These are phyloP conservation scores for Podila minutissima DNA, from an alignment of 192 early-diverging fungal genomes.

Conservation along the genomic window DNA sequence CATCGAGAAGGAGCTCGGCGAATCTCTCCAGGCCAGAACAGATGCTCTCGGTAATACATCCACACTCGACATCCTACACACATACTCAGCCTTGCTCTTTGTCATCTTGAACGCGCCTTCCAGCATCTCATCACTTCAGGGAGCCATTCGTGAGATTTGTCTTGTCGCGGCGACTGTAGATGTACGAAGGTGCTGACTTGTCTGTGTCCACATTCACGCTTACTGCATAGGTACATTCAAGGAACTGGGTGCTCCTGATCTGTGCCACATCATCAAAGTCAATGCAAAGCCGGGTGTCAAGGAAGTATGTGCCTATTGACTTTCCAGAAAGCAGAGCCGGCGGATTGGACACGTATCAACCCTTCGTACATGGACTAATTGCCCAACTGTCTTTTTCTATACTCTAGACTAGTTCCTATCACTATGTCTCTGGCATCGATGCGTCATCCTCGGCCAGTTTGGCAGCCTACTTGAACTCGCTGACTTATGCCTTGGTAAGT, in stretches of 20 bases:
- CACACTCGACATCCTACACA: conserved; percentile 1
- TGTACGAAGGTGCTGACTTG: not conserved
- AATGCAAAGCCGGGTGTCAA: conserved; percentile 83
- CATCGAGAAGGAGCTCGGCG: conserved; percentile 93
- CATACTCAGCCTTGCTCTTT: too few relatives aligned
- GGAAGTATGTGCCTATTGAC: conserved; percentile 63
- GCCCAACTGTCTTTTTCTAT: not conserved
- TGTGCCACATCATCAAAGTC: conserved; percentile 95
- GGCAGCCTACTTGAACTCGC: conserved; percentile 97
- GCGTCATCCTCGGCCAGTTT: conserved; percentile 94
- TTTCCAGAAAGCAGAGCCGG: not conserved
- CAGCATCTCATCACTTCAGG: not conserved
- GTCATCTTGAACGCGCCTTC: too few relatives aligned
- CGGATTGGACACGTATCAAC: not conserved
- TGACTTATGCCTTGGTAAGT: conserved; percentile 88
- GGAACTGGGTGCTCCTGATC: conserved; percentile 97
- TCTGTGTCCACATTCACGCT: not conserved
- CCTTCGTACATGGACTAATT: not conserved
- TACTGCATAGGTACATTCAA: conserved; percentile 73
- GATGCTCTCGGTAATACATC: conserved; percentile 86
- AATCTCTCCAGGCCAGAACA: conserved; percentile 86
- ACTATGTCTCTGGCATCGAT: conserved; percentile 83
- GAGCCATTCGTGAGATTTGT: not conserved
- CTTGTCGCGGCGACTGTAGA: not conserved
- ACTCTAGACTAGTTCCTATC: conserved; percentile 83